These are phyloP conservation scores for Verticillium dahliae DNA, from an alignment of 2,329 filamentous ascomycete species.

Conservation along the genomic window DNA sequence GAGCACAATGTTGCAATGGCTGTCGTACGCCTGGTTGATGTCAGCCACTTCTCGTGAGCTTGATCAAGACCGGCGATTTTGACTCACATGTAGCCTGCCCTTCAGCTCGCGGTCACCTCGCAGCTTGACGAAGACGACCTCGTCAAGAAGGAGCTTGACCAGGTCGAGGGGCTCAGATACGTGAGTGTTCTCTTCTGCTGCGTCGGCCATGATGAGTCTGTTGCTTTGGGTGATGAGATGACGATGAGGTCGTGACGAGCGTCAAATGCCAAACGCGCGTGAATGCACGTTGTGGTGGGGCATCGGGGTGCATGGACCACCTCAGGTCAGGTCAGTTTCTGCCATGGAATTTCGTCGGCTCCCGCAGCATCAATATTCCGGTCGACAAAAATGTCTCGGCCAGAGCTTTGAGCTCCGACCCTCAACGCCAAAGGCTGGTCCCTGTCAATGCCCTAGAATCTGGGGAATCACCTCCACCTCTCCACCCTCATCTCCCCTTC, in stretches of 20 bases:
- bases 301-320: not conserved
- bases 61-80: conserved; percentile 6
- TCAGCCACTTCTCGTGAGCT: conserved; percentile 2
- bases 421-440: not conserved
- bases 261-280: not conserved
- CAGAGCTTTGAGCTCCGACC: not conserved
- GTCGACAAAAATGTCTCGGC: not conserved
- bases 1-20: conserved; percentile 93
- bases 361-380: not conserved
- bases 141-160: conserved; percentile 88
- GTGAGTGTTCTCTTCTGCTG: conserved; percentile 63
- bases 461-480: conserved; percentile 11
- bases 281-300: not conserved
- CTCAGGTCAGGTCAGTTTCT: not conserved
- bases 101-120: conserved; percentile 93
- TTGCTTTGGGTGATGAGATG: not conserved
- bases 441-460: not conserved
- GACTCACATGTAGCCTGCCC: conserved; percentile 81
- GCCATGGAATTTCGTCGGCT: not conserved
- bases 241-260: not conserved
- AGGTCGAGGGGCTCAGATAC: conserved; percentile 92
- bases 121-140: conserved; percentile 95
- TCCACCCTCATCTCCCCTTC: conserved; percentile 3
- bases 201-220: conserved; percentile 66
- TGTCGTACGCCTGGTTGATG: conserved; percentile 77